Percentiles rank a stretch among this genome's conserved stretches.
Conservation (phyloP, 176 grass and related monocot genomes). For the Saccharum officinarum region DNA sequence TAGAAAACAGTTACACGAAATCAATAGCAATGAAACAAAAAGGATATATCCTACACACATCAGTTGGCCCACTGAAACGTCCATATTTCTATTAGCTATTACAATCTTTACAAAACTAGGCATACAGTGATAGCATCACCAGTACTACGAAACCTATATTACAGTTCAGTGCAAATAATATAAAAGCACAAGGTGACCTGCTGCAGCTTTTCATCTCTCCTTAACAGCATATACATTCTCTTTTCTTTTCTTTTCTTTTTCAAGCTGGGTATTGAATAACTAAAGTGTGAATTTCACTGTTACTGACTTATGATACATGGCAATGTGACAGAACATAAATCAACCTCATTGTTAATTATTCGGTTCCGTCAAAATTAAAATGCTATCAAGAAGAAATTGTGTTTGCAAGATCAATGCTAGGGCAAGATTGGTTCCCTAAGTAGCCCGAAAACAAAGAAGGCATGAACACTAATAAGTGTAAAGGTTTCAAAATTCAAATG, state of each 20-base stretch:
- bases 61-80: neutral
- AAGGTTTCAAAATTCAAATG: neutral
- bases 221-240: neutral
- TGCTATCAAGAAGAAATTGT: neutral
- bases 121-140: neutral
- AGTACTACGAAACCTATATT: neutral
- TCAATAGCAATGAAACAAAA: conserved; percentile 3
- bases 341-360: neutral
- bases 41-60: neutral
- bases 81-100: neutral
- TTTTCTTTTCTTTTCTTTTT: neutral
- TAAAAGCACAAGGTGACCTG: neutral
- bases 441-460: neutral
- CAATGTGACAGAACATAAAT: neutral
- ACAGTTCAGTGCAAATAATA: conserved; percentile 1
- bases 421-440: neutral
- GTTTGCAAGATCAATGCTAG: neutral
- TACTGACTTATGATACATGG: neutral
- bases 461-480: neutral
- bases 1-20: neutral
- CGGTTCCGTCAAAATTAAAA: neutral
- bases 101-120: neutral
- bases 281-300: neutral
- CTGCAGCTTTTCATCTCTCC: neutral
- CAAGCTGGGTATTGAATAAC: neutral